A percentile compares a stretch with the other conserved stretches of the same genome.
phyloP scores from a whole-genome alignment of 768 basidiomycete species.

The Megacollybia marginata region DNA sequence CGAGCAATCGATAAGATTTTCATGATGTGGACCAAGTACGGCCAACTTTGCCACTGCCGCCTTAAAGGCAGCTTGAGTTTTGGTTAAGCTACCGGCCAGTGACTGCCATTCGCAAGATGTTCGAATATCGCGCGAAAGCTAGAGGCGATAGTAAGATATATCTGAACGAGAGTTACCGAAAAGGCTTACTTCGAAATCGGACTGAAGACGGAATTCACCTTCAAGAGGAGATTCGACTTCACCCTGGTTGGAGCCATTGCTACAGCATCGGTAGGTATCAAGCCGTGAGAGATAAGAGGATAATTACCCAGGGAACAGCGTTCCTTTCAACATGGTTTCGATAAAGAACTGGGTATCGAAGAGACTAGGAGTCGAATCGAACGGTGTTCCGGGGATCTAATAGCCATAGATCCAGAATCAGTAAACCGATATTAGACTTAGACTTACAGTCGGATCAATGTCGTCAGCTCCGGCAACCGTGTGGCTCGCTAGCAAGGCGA shows the following conservation, averaged over 20 bases:
- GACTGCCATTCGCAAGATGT: conserved; percentile 44
- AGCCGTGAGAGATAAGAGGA: not conserved
- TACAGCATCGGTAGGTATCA: not conserved
- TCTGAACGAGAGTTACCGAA: not conserved
- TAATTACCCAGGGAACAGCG: conserved; percentile 30
- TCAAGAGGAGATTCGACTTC: conserved; percentile 9
- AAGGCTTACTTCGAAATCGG: conserved; percentile 6
- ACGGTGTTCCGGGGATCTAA: conserved; percentile 22
- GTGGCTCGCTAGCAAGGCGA: conserved; percentile 9
- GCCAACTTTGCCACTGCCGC: conserved; percentile 37
- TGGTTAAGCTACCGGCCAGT: conserved; percentile 28
- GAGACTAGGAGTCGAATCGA: conserved; percentile 37
- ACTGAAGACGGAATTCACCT: conserved; percentile 13
- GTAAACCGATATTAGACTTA: not conserved
- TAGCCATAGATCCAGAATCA: too few species aligned
- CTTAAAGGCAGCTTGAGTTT: conserved; percentile 27
- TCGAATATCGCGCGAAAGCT: conserved; percentile 21
- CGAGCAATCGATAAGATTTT: conserved; percentile 31
- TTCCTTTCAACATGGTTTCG: conserved; percentile 36
- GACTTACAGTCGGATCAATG: conserved; percentile 6
- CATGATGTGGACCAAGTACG: conserved; percentile 30
- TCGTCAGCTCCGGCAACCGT: conserved; percentile 10
- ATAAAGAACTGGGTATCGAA: conserved; percentile 42
- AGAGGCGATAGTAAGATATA: not conserved
- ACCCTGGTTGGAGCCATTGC: conserved; percentile 1